Evolutionary conservation across 1,284 basidiomycete genomes (phyloP), one percentile per base, ranked within the genome.

Genomic region (Ceratobasidium sp.): DNA sequence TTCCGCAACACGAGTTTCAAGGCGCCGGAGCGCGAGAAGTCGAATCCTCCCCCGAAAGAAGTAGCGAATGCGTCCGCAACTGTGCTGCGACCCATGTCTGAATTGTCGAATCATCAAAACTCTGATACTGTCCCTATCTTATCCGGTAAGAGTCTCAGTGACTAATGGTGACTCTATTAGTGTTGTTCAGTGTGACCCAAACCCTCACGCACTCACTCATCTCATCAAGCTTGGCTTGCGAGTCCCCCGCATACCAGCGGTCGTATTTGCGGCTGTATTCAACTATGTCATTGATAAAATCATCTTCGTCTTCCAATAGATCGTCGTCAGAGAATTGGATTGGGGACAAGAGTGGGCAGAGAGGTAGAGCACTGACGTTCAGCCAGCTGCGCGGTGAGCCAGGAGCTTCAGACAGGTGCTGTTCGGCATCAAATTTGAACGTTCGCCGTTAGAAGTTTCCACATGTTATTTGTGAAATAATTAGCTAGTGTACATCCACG

Each of bases 81-180:
- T 67, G 18, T 49, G 51, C 20, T 61, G 28, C 20, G 77, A 64
- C 1, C 78, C 42, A 63, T 73, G 46, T 7, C 73, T 69, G 40
- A 73, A 71, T n/a, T 75, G 67, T 12, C 66, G 71, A 26, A 77
- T 77, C 10, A 64, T 72, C 26, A 80, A 53, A 44, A 73, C 53
- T 15, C 67, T 73, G 28, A 76, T 67, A 39, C 51, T 58, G 51
- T 76, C 73, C 6, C 66, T 40, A 9, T 76, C 73, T 12, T 66
- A 39, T 2, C 67, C 39, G 33, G 73, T 76, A 13, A 76, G 49
- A 1, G 63, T 53, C 15, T 66, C 63, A 13, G 9, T 13, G 26
- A 53, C 73, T 76, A 42, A 39, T 18, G 23, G 4, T 69, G 49
- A 28, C 28, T 20, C 42, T 42, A 66, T 20, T 51, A 51, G n/a